Base-by-base conservation (phyloP, 2,329 filamentous ascomycete genomes). In the Ascochyta fabae region DNA sequence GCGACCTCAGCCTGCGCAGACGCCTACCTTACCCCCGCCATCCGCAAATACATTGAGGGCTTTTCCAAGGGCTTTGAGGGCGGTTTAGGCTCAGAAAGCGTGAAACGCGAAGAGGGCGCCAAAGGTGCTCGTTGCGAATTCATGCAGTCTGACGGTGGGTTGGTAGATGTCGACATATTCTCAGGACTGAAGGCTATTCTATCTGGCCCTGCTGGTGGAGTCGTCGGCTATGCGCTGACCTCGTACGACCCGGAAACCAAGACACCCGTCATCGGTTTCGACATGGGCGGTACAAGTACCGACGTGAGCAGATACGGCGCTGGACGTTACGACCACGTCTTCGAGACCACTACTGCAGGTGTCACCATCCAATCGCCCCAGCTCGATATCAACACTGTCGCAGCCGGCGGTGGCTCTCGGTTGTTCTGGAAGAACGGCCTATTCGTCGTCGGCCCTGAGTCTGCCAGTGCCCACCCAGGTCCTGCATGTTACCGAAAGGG, bases 241-340 rank as follows among this genome's bases (percentile, higher is more conserved):
- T 95, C 90, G 1, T 97, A 95, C 72, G 93, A 97, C 62, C 84
- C 88, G 0, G 81, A 89, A 46, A 95, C 91, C 4, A 90, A 87
- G 70, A 91, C 86, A 0, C 92, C 92, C 0, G 90, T 97, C 4
- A 96, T 97, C 67, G 93, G 93, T 0, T 97, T 97, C 68, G 93
- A 97, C 65, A 97, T 97, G 93, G 92, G 92, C 34, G 93, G 93
- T 10, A 97, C 93, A 0, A 93, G 88, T 53, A 97, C 93, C 0
- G 93, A 97, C 73, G 91, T 96, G 9, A 96, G 91, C 31, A 83
- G 93, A 44, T 97, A 94, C 66, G 91, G 90, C 6, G 86, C 89
- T 49, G 93, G 93, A 15, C 83, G 91, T 50, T 94, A 96, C 67
- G 93, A 96, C 67, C 93, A 97, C 68, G 92, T 96, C 0, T 96